A percentile compares a stretch with the other conserved stretches of the same genome.
Conservation (phyloP, 129 eudicot genomes). For the Ambrosia artemisiifolia region DNA sequence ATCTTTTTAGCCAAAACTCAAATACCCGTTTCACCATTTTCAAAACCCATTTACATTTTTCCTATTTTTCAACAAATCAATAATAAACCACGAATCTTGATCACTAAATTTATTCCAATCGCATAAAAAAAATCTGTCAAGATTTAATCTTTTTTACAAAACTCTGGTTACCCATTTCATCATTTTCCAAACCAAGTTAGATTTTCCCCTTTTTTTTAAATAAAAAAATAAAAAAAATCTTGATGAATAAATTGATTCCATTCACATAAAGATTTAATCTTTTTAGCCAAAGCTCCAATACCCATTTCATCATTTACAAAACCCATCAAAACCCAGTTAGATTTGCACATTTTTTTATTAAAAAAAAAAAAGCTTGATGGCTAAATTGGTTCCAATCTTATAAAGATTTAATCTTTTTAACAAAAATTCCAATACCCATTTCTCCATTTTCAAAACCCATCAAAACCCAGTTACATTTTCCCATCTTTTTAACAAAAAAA, state of each 20-base stretch:
- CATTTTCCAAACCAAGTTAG: background rate
- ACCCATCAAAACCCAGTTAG: constrained; percentile 5
- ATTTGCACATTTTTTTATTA: background rate
- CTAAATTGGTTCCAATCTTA: too few species aligned
- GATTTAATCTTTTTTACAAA: constrained; percentile 4
- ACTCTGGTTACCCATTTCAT: background rate
- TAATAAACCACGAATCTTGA: background rate
- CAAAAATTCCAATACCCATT: background rate
- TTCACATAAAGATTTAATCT: background rate
- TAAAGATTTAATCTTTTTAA: constrained; percentile 1
- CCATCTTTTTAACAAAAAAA: constrained; percentile 1
- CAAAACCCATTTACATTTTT: constrained; percentile 8
- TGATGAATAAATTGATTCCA: background rate
- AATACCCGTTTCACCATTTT: background rate
- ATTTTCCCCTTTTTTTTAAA: background rate
- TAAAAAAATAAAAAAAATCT: constrained; percentile 2
- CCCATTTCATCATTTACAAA: background rate
- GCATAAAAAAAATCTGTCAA: background rate
- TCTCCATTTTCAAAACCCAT: background rate
- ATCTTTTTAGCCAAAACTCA: constrained; percentile 12
- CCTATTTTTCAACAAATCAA: background rate
- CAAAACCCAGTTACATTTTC: constrained; percentile 11
- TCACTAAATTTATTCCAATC: background rate
- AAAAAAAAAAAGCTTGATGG: background rate
- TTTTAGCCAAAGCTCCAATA: constrained; percentile 10